Base-by-base conservation (phyloP, 805 yeast genomes). In the Ogataea dorogensis region DNA sequence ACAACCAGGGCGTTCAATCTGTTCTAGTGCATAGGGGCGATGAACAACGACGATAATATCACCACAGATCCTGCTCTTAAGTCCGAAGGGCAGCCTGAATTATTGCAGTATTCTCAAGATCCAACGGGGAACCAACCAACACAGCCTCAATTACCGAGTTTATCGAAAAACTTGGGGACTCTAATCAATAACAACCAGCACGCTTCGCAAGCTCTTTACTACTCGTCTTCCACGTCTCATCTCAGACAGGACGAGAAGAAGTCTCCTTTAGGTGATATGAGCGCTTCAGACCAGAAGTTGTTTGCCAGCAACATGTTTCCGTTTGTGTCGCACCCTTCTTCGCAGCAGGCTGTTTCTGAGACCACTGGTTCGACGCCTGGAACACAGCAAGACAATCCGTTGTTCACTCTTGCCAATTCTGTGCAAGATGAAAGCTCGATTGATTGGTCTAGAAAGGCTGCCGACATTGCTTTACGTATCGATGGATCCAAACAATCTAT, bases 401-500 rank as follows among this genome's bases (percentile, higher is more conserved):
- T 58, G 15, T 47, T 53, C 19, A 56, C 61, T 7, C 43, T 56
- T 19, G 62, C 62, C 7, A 55, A 58, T 28, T 56, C 62, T 2
- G 59, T 48, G 22, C 44, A 31, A 15, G 36, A 36, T 14, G 36
- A 31, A 24, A 31, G 19, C 21, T 22, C 36, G 14, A 22, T 44
- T 13, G 58, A 51, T 14, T 53, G 56, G 56, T 45, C 49, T 8
- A 36, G 57, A 13, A 46, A 43, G 29, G 53, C 58, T 26, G 58
- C 56, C 14, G 57, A 52, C 22, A 44, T 44, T 20, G 58, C 58
- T 10, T 38, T 53, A 20, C 41, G 39, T 16, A 21, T 40, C 17
- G 41, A 27, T 14, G 37, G 20, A 14, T 33, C 39, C n/a, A 28
- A 42, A 25, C n/a, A n/a, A n/a, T n/a, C 31, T n/a, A n/a, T n/a